Evolutionary conservation across 169 alveolate genomes (phyloP).

Genomic region (Plasmodium blacklocki): DNA sequence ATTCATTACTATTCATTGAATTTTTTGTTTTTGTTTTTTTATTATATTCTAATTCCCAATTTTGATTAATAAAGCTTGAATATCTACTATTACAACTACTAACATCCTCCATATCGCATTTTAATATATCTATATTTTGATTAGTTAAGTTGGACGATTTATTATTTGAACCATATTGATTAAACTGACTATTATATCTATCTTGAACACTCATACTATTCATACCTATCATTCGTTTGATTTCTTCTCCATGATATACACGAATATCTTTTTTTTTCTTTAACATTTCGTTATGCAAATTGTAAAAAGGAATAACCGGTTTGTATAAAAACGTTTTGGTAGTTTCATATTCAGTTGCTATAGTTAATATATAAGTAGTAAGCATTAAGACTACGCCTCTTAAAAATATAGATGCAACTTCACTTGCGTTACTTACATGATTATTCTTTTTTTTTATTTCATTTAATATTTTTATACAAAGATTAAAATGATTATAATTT

Average conservation of each 20-base stretch:
- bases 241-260: background rate
- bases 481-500: conserved; percentile 23
- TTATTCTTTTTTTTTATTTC: conserved; percentile 64
- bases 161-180: conserved; percentile 1
- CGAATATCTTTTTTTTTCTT: conserved; percentile 28
- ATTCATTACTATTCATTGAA: conserved; percentile 5
- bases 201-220: conserved; percentile 4
- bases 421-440: conserved; percentile 71
- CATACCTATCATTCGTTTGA: no score
- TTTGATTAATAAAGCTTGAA: conserved; percentile 16
- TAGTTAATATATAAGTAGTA: conserved; percentile 63
- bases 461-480: conserved; percentile 45
- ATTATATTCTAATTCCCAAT: conserved; percentile 11
- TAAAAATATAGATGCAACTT: conserved; percentile 74
- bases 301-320: conserved; percentile 75
- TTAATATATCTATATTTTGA: conserved; percentile 4
- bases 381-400: conserved; percentile 74
- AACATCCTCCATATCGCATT: conserved; percentile 24
- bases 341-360: conserved; percentile 65
- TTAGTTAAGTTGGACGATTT: conserved; percentile 25
- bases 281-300: conserved; percentile 37
- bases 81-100: conserved; percentile 32
- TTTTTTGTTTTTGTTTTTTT: no score
- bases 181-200: background rate
- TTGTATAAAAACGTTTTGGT: conserved; percentile 58